Percentiles rank a stretch among this genome's conserved stretches.
These are phyloP conservation scores for Pyrenula massariospora DNA, from an alignment of 495 filamentous ascomycete species.

Conservation along the genomic window DNA sequence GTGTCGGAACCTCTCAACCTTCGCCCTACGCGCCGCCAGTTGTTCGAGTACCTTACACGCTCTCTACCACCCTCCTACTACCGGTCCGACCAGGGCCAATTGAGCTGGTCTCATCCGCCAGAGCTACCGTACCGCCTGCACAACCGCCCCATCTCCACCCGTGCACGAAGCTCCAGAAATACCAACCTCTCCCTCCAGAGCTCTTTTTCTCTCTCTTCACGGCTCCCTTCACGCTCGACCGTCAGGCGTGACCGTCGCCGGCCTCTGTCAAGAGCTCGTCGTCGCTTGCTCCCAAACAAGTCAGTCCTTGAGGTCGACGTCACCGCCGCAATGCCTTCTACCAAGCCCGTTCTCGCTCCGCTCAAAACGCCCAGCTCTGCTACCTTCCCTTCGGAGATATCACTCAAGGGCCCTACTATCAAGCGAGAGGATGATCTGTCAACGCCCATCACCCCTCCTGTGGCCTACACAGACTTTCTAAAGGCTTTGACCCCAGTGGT, in stretches of 20 bases:
- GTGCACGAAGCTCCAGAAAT: not conserved
- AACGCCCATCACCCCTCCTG: constrained; percentile 88
- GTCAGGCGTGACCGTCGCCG: not conserved
- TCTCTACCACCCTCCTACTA: no score
- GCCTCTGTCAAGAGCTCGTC: not conserved
- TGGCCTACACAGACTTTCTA: constrained; percentile 86
- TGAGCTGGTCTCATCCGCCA: not conserved
- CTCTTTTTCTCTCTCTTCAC: not conserved
- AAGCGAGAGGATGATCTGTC: constrained; percentile 44
- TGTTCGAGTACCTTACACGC: no score
- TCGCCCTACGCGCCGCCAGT: not conserved
- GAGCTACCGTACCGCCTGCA: not conserved
- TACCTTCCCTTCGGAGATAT: constrained; percentile 70
- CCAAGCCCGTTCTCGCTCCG: constrained; percentile 57
- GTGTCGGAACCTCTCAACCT: not conserved
- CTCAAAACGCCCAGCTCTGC: constrained; percentile 67
- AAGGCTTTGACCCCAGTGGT: constrained; percentile 63
- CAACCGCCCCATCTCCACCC: not conserved
- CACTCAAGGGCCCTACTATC: constrained; percentile 22
- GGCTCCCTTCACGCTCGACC: not conserved
- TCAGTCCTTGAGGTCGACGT: constrained; percentile 1
- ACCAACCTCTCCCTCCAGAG: not conserved
- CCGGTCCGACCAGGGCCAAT: no score
- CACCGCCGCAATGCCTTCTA: constrained; percentile 29
- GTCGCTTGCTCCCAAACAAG: not conserved